Base-by-base conservation (phyloP, 2,329 filamentous ascomycete species). In the Colletotrichum phormii region DNA sequence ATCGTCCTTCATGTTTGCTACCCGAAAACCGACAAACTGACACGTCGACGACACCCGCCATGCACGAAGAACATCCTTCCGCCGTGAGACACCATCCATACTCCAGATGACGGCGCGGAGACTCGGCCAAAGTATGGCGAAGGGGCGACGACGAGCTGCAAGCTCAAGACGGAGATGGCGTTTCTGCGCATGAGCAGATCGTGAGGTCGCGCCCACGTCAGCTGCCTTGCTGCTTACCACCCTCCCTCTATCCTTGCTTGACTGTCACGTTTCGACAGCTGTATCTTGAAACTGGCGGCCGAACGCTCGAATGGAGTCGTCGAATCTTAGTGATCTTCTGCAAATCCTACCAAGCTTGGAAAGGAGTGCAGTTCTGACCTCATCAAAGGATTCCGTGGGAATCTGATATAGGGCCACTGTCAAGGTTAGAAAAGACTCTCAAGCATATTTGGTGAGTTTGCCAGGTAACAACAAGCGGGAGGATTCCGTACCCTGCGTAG, bases 181-280 rank as follows among this genome's bases (percentile, higher is more conserved):
- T 46, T 55, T 35, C 33, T 58, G 8, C 60, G 54, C 35, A 49
- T 64, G 22, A 37, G 42, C 49, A 55, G 66, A 62, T 72, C 59
- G 59, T 57, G 51, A 26, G 57, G 51, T 49, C 22, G 26, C 42
- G 42, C 42, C 65, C 60, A 65, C 49, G 71, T 73, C 71, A 73
- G 71, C 71, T 65, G 71, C 46, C 46, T 71, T 46, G 35, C 61
- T 53, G 71, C 71, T 73, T 64, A 73, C 66, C 49, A 60, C 60
- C 71, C 67, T 18, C 42, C 42, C 26, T 29, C 4, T 29, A 4
- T 61, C 31, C 7, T 53, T 49, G 29, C 29, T 42, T 24, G 8
- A 24, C 31, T 18, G 22, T 18, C 46, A 26, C 51, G 46, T 18
- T 13, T 35, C 8, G 31, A n/a, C 31, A 37, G 35, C 9, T 35